Conservation (phyloP, 139 green algal species). For the Chlorella sorokiniana region DNA sequence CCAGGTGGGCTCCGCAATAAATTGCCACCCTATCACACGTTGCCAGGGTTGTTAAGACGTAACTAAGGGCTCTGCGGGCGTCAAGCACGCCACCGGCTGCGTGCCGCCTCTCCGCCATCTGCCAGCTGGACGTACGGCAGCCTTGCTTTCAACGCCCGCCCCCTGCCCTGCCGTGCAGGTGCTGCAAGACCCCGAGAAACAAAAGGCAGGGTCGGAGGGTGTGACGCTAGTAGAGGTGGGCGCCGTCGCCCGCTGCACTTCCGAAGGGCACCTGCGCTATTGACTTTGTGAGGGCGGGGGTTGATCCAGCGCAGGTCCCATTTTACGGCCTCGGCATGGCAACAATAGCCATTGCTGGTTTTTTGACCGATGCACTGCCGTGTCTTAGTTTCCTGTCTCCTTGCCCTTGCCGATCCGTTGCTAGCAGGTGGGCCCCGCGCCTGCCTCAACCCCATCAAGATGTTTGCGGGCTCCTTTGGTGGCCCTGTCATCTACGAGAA, state of each 20-base stretch:
- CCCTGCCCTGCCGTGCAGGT: conserved; percentile 48
- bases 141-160: background rate
- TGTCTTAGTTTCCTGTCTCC: background rate
- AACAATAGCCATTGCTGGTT: too few species aligned
- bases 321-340: too few species aligned
- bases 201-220: conserved; percentile 58
- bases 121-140: too few species aligned
- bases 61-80: too few species aligned
- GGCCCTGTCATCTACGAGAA: conserved; percentile 94
- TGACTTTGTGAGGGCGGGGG: too few species aligned
- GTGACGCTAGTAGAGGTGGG: conserved; percentile 75
- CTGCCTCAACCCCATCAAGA: conserved; percentile 93
- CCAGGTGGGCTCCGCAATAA: too few species aligned
- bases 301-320: background rate
- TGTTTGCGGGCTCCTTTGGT: conserved; percentile 89
- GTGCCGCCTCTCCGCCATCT: background rate
- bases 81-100: background rate
- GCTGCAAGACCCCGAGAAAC: conserved; percentile 76
- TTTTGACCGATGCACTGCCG: too few species aligned
- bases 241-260: too few species aligned
- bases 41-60: too few species aligned
- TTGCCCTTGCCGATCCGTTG: background rate
- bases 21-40: too few species aligned
- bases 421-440: conserved; percentile 84
- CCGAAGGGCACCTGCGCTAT: too few species aligned